Evolutionary conservation across 345 rosid genomes (phyloP), one percentile per base, ranked within the genome.

Genomic region (Eutrema japonicum): DNA sequence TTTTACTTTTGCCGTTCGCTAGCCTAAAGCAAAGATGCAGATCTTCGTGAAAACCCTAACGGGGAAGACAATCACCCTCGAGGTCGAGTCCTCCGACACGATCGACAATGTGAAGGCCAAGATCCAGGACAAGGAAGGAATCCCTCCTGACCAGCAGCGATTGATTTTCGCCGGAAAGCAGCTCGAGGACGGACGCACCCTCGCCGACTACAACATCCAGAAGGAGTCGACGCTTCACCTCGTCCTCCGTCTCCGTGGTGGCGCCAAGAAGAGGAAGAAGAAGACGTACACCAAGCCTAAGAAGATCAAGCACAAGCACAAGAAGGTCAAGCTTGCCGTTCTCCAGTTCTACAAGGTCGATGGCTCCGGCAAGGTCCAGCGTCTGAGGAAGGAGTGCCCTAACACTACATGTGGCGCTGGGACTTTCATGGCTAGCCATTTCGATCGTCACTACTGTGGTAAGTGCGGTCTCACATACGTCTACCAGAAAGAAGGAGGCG

Each of bases 371-470:
- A 87, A 85, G 57, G 87, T 87, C 38, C 88, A 82, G 83, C 74
- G 91, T 65, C 72, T 87, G 67, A 80, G 91, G 81, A 87, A 87
- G 76, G 91, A 85, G 82, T 85, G 91, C 50, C 91, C 88, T 43
- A 87, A 83, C 54, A 82, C 82, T 0, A 87, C 85, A 47, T 87
- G 91, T 64, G 91, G 88, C 0, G 88, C 88, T 8, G 91, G 88
- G 2, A 87, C 91, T 7, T 87, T 87, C 82, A 87, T 87, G 87
- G 89, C 91, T 41, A 87, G 82, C 58, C 91, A 87, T 60, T 85
- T 85, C n/a, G 89, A 87, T 11, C 83, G 91, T 61, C 91, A 87
- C 78, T 87, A 87, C 66, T 85, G 91, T 65, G 91, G 91, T 77
- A 87, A 87, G 87, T 87, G 91, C 26, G 89, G 91, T 14, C 87